These are phyloP conservation scores for Phalaenopsis hybrid DNA, from an alignment of 116 monocot genomes.

Conservation along the genomic window DNA sequence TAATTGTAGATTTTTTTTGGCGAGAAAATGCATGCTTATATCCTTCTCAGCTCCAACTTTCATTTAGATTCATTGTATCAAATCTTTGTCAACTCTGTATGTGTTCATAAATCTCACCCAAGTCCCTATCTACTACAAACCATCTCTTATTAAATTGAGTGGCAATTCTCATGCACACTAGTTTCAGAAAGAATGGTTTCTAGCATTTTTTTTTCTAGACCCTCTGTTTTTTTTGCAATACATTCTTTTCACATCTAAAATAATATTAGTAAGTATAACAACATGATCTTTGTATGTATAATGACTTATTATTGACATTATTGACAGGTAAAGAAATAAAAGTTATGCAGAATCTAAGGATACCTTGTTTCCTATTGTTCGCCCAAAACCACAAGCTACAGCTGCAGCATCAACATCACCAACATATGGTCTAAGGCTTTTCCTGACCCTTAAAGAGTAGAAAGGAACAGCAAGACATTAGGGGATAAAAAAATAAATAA, in stretches of 20 bases:
- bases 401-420: slow-evolving; percentile 91
- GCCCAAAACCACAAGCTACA: slow-evolving; percentile 81
- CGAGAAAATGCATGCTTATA: too few species aligned
- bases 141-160: too few species aligned
- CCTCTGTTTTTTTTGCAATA: too few species aligned
- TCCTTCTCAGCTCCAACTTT: too few species aligned
- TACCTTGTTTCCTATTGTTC: slow-evolving; percentile 86
- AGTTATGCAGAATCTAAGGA: background rate
- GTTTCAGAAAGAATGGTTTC: too few species aligned
- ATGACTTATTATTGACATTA: background rate
- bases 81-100: too few species aligned
- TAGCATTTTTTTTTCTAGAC: too few species aligned
- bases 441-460: slow-evolving; percentile 56
- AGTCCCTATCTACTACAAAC: too few species aligned
- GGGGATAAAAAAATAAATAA: background rate
- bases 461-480: background rate
- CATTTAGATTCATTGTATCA: too few species aligned
- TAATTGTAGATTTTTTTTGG: too few species aligned
- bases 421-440: slow-evolving; percentile 52
- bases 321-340: background rate
- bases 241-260: background rate
- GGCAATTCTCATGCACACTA: too few species aligned
- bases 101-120: too few species aligned
- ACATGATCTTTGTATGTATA: background rate
- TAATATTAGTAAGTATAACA: background rate